These are phyloP conservation scores for Diplogelasinospora grovesii DNA, from an alignment of 495 filamentous ascomycete species.

Conservation along the genomic window DNA sequence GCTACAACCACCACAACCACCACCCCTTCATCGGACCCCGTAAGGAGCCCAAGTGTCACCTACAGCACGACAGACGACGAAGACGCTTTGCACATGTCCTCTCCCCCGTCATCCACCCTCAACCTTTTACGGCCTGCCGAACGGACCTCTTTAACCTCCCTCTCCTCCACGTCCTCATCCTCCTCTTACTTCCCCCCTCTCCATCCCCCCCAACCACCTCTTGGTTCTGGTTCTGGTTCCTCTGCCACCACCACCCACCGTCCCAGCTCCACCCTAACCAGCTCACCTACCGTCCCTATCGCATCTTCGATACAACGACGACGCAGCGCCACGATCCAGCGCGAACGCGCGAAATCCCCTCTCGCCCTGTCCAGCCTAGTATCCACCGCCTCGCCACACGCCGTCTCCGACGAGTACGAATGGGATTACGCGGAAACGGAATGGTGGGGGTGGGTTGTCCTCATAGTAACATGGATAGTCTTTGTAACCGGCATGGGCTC, in stretches of 20 bases:
- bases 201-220: constrained; percentile 37
- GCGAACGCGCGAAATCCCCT: constrained; percentile 58
- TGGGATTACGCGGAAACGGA: constrained; percentile 91
- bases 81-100: constrained; percentile 56
- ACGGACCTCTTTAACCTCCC: too few relatives aligned
- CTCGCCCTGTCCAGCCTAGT: constrained; percentile 38
- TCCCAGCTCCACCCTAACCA: constrained; percentile 1
- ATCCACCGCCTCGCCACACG: constrained; percentile 38
- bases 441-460: constrained; percentile 93
- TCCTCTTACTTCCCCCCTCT: constrained; percentile 27
- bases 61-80: constrained; percentile 80
- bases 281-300: background rate
- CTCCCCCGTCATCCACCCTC: constrained; percentile 23
- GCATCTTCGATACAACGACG: constrained; percentile 32
- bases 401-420: constrained; percentile 41
- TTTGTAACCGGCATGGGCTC: constrained; percentile 95
- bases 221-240: constrained; percentile 57
- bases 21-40: constrained; percentile 18
- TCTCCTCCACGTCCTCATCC: constrained; percentile 14
- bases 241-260: constrained; percentile 47
- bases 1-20: constrained; percentile 21
- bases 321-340: constrained; percentile 44
- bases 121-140: too few relatives aligned
- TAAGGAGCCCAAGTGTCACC: constrained; percentile 50
- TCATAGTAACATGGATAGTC: constrained; percentile 84